Base-by-base conservation (phyloP, 805 yeast genomes). In the Clavispora phyllophila region DNA sequence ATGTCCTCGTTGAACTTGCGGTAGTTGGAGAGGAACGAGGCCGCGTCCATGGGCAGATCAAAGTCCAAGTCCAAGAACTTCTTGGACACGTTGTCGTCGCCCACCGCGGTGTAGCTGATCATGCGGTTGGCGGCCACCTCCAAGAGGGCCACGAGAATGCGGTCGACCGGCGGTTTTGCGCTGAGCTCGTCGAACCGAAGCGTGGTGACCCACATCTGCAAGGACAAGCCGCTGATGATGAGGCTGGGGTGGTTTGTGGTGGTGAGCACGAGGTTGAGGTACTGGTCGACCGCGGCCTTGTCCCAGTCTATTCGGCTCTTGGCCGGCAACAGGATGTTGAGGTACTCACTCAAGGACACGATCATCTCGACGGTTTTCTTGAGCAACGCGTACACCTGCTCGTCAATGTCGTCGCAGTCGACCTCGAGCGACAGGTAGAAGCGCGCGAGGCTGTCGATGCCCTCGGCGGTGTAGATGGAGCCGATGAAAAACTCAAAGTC, bases 341-440 rank as follows among this genome's bases (percentile, higher is more conserved):
- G 72, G 55, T 84, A 84, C 53, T 87, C 95, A 48, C 93, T 84
- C 40, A 88, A 66, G 0, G 89, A 84, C 19, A 93, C 95, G 26
- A 90, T 79, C 87, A 91, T 85, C 58, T 93, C 99, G 4, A 90
- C 96, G 13, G 91, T 75, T 64, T 91, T 91, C 60, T 93, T 93
- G 47, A 87, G 66, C 44, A 91, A 75, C 1, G 95, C 82, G 60
- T 93, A 93, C 27, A 78, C 73, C 43, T 76, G 78, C 53, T 89
- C 97, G 55, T 86, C 90, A 18, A 89, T 73, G 54, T 82, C 87
- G 45, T 82, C 81, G 0, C 87, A 79, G 46, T 79, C 78, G 3
- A 82, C 59, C 48, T 79, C 78, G 40, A 86, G 72, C 28, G 77
- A 72, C 22, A 65, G 62, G 60, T 82, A 90, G 24, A 87, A 86